Base-by-base conservation (phyloP, 352 stramenopile species). In the Thraustotheca clavata region DNA sequence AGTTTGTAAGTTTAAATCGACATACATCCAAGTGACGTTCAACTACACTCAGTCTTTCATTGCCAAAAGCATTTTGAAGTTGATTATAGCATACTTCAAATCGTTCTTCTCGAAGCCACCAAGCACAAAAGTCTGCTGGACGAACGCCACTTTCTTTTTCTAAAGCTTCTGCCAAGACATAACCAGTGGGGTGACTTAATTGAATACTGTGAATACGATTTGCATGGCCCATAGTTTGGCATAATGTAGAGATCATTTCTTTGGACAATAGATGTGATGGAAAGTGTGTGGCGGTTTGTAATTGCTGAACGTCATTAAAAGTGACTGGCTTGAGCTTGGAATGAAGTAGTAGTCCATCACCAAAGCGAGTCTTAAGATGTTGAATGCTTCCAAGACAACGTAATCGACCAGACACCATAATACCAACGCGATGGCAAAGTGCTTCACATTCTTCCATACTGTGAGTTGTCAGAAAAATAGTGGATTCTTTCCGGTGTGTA, bases 401-500 rank as follows among this genome's bases (percentile, higher is more conserved):
- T 39, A 99, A 72, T 4, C 82, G 83, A 20, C 96, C 97, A 36
- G 86, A 89, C 1, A 98, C 92, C 96, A 99, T 99, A 68, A 99
- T 99, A 12, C 87, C 96, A 14, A 97, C 94, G 29, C 88, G 83
- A 43, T 82, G 91, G 62, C 92, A 98, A 1, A 99, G 73, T 6
- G 87, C 87, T 69, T 99, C 96, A 32, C 88, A 96, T 68, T 99
- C 96, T 52, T 98, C 86, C 96, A 99, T 99, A 34, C 84, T 93
- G 67, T 99, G 96, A 0, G 95, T 98, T 20, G 95, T 98, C 31
- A 98, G 77, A 50, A 92, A 72, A 40, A 92, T 75, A 1, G 83
- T 89, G 33, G 79, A 87, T 32, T 69, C 41, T 24, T 73, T 76
- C 14, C 73, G 81, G 22, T 78, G 73, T 18, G 79, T 72, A 0